Percentiles rank a stretch among this genome's conserved stretches.
Evolutionary conservation across 768 basidiomycete species (phyloP).

Genomic region (Lentinula detonsa): DNA sequence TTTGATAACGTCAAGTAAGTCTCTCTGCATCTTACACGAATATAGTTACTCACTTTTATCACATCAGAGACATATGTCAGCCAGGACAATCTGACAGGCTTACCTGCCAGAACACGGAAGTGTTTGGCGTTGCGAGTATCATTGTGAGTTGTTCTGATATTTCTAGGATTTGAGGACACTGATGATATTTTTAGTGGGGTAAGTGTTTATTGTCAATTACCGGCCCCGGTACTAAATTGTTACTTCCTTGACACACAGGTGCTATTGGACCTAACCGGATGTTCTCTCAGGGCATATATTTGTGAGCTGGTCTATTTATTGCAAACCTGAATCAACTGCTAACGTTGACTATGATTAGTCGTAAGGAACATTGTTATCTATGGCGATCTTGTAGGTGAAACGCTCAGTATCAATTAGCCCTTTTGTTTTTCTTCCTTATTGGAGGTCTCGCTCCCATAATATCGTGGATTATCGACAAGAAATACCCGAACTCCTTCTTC

Average conservation of each 20-base stretch:
- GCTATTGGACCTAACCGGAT: constrained; percentile 58
- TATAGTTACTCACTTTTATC: neutral
- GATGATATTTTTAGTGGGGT: constrained; percentile 9
- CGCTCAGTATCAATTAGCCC: constrained; percentile 22
- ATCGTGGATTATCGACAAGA: constrained; percentile 55
- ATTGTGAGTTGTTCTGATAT: constrained; percentile 39
- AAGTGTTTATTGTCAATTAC: constrained; percentile 37
- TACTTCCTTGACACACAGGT: constrained; percentile 26
- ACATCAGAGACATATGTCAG: constrained; percentile 40
- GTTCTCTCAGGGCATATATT: constrained; percentile 55
- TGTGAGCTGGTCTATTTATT: constrained; percentile 29
- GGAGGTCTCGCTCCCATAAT: constrained; percentile 63
- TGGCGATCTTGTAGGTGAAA: neutral
- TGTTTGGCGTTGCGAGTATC: constrained; percentile 47
- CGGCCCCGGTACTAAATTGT: constrained; percentile 38
- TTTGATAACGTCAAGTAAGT: constrained; percentile 51
- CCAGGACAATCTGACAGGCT: constrained; percentile 44
- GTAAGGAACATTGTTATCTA: neutral
- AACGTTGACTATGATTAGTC: constrained; percentile 11
- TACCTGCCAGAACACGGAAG: constrained; percentile 45
- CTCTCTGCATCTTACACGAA: neutral
- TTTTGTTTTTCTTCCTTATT: constrained; percentile 68
- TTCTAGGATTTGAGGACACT: neutral
- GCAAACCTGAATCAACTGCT: constrained; percentile 1
- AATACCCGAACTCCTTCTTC: constrained; percentile 55